Base-by-base conservation (phyloP, 805 yeast species). In the Lipomyces yamanashiensis region DNA sequence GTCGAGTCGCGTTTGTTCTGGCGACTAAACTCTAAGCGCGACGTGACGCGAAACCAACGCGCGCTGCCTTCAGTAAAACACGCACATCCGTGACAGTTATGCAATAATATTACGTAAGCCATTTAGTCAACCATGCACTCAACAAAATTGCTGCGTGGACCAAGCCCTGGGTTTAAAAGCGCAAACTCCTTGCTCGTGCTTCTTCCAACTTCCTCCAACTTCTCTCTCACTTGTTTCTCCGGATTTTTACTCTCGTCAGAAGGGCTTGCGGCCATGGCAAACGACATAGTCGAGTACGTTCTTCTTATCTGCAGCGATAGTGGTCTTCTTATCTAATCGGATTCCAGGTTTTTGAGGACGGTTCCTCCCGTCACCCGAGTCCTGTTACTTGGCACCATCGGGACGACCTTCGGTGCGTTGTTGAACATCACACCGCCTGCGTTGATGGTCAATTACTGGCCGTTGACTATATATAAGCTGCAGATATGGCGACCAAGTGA, bases 321-420 rank as follows among this genome's bases (percentile, higher is more conserved):
- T 23, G n/a, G 4, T 12, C 28, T 21, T 34, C 21, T 28, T 17
- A 55, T 12, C 47, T 48, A 45, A 23, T 12, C 41, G 7, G n/a
- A 17, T 39, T 8, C 17, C 41, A 67, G 70, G 19, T 66, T 67
- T 41, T 23, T 67, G 28, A 19, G 59, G 44, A 44, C 67, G 15
- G 69, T 67, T 15, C 70, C 70, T 21, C 70, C 70, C n/a, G 59
- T 67, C 23, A 67, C 70, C 13, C 19, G 70, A 17, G 52, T 58
- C 15, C 57, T 67, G 21, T 61, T 67, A n/a, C 60, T 67, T 15
- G 70, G 70, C 39, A 63, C 70, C 1, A 50, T 67, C 13, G 67
- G 64, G 13, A 63, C 67, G 1, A 63, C 68, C 13, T 66, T 67
- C 48, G 70, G 69, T 49, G 61, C 59, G 5, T 52, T 67, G 19